These are phyloP conservation scores for Trypanosoma boissoni DNA, from an alignment of 208 protist species.

Conservation along the genomic window DNA sequence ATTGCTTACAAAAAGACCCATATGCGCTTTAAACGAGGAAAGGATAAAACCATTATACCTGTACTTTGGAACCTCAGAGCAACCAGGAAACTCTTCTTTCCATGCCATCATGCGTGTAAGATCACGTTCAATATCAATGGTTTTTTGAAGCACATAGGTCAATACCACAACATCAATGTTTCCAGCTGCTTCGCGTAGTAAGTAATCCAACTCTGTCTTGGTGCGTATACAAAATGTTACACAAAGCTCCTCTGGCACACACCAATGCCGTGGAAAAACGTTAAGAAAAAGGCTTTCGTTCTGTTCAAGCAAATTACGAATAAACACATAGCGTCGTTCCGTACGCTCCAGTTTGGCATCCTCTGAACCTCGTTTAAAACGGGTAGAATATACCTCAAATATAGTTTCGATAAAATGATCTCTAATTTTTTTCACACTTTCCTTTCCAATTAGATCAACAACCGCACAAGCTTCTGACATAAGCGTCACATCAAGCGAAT, in stretches of 20 bases:
- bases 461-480: conserved; percentile 87
- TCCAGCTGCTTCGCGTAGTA: conserved; percentile 52
- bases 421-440: conserved; percentile 72
- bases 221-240: conserved; percentile 91
- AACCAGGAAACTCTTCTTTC: conserved; percentile 69
- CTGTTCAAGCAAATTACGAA: conserved; percentile 74
- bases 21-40: conserved; percentile 79
- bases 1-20: conserved; percentile 76
- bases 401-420: conserved; percentile 86
- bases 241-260: conserved; percentile 88
- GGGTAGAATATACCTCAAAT: conserved; percentile 78
- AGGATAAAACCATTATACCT: conserved; percentile 82
- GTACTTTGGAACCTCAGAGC: conserved; percentile 66
- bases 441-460: conserved; percentile 82
- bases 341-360: conserved; percentile 86
- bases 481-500: conserved; percentile 62
- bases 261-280: conserved; percentile 90
- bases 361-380: conserved; percentile 86
- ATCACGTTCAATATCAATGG: conserved; percentile 92
- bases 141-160: conserved; percentile 90
- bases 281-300: conserved; percentile 75
- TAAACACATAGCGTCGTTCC: conserved; percentile 90
- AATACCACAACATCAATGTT: conserved; percentile 87
- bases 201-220: conserved; percentile 82
- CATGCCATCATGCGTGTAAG: conserved; percentile 78